Percentiles rank a stretch among this genome's conserved stretches.
These are phyloP conservation scores for Wickerhamiella lipophila DNA, from an alignment of 805 yeast genomes.

Conservation along the genomic window DNA sequence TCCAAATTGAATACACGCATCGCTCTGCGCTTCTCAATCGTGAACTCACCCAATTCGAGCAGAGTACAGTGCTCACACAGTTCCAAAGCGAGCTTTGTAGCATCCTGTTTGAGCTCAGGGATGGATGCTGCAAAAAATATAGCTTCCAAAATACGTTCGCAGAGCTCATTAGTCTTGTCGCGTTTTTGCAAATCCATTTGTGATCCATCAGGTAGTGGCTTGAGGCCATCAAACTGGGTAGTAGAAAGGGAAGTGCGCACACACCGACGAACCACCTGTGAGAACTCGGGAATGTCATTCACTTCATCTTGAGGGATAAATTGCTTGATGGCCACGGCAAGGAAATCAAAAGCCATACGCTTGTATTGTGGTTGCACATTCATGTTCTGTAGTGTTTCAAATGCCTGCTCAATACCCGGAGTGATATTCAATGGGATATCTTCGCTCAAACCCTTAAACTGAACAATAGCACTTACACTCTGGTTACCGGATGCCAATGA, in stretches of 20 bases:
- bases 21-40: conserved; percentile 53
- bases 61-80: conserved; percentile 69
- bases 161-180: conserved; percentile 43
- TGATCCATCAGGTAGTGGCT: conserved; percentile 18
- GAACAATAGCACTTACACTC: conserved; percentile 55
- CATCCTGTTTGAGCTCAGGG: conserved; percentile 58
- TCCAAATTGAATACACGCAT: conserved; percentile 57
- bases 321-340: conserved; percentile 52
- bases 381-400: conserved; percentile 59
- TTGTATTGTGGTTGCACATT: conserved; percentile 48
- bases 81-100: conserved; percentile 46
- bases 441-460: conserved; percentile 52
- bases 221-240: conserved; percentile 13
- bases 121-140: conserved; percentile 66
- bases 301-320: conserved; percentile 40
- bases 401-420: conserved; percentile 70
- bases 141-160: conserved; percentile 52
- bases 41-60: conserved; percentile 60
- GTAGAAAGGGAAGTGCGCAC: conserved; percentile 13
- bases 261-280: conserved; percentile 16
- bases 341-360: conserved; percentile 61
- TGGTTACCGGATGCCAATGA: conserved; percentile 43
- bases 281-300: conserved; percentile 28
- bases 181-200: conserved; percentile 20
- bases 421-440: conserved; percentile 65